These are phyloP conservation scores for Ascochyta lentis DNA, from an alignment of 2,329 filamentous ascomycete genomes.

Conservation along the genomic window DNA sequence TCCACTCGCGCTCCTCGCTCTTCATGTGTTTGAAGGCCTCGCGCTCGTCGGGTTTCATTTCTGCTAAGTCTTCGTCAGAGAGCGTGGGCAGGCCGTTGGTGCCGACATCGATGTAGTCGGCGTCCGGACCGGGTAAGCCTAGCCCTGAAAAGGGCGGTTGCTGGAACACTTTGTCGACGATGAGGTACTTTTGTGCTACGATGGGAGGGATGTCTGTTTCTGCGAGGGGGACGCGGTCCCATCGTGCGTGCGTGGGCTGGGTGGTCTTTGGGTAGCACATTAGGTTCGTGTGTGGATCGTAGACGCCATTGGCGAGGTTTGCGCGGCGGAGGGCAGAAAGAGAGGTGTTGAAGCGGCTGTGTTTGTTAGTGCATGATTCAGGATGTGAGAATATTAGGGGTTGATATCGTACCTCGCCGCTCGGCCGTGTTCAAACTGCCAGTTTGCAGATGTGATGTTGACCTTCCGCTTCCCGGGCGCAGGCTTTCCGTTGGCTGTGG, in stretches of 20 bases:
- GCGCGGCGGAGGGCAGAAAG: slow-evolving; percentile 72
- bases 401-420: slow-evolving; percentile 76
- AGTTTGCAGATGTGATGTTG: slow-evolving; percentile 90
- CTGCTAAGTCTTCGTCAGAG: slow-evolving; percentile 68
- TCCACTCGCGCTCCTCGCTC: slow-evolving; percentile 73
- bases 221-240: slow-evolving; percentile 71
- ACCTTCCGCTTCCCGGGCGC: slow-evolving; percentile 81
- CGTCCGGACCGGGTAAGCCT: slow-evolving; percentile 66
- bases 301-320: slow-evolving; percentile 74
- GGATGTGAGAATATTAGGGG: not conserved
- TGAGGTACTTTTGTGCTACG: slow-evolving; percentile 67
- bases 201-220: slow-evolving; percentile 58
- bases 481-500: slow-evolving; percentile 74
- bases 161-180: slow-evolving; percentile 67
- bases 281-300: slow-evolving; percentile 91
- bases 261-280: slow-evolving; percentile 87
- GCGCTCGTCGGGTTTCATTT: slow-evolving; percentile 74
- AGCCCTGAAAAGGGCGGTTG: slow-evolving; percentile 64
- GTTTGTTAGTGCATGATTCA: slow-evolving; percentile 25
- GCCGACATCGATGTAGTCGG: slow-evolving; percentile 56
- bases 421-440: slow-evolving; percentile 93
- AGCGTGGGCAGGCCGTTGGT: slow-evolving; percentile 67
- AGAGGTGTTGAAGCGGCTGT: slow-evolving; percentile 81
- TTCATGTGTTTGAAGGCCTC: slow-evolving; percentile 73
- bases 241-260: slow-evolving; percentile 86